These are phyloP conservation scores for Coffea canephora DNA, from an alignment of 257 asterid genomes.

Conservation along the genomic window DNA sequence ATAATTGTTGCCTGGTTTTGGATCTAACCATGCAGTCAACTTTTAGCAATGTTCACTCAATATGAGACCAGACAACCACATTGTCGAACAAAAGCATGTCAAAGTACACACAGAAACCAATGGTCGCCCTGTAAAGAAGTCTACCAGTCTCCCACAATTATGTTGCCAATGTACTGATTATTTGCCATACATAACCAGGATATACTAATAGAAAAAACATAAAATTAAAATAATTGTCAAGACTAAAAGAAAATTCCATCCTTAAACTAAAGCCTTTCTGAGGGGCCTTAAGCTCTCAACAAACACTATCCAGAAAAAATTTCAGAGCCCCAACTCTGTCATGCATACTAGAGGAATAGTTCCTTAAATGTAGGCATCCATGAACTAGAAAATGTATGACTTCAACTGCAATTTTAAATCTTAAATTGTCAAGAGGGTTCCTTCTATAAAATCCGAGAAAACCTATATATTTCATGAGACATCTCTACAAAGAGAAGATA, in stretches of 20 bases:
- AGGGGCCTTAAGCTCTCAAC: background rate
- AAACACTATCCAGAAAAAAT: background rate
- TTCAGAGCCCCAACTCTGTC: background rate
- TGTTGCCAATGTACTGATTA: background rate
- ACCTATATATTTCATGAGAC: background rate
- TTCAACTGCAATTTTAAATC: background rate
- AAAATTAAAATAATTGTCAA: background rate
- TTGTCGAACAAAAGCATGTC: background rate
- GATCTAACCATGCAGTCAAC: background rate
- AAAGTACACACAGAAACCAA: background rate
- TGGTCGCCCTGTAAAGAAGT: background rate
- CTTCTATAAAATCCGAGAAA: background rate
- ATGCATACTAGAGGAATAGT: background rate
- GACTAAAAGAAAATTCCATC: background rate
- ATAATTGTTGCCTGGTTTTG: background rate
- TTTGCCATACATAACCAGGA: background rate
- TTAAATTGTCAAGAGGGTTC: background rate
- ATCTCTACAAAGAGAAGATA: background rate
- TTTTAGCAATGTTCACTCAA: background rate
- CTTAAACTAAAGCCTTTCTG: background rate
- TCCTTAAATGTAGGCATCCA: background rate
- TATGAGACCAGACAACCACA: background rate
- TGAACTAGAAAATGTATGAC: background rate
- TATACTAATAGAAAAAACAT: background rate
- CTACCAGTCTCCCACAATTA: background rate